Evolutionary conservation across 2,329 filamentous ascomycete genomes (phyloP), one percentile per base, ranked within the genome.

Genomic region (Botrytis medusae): DNA sequence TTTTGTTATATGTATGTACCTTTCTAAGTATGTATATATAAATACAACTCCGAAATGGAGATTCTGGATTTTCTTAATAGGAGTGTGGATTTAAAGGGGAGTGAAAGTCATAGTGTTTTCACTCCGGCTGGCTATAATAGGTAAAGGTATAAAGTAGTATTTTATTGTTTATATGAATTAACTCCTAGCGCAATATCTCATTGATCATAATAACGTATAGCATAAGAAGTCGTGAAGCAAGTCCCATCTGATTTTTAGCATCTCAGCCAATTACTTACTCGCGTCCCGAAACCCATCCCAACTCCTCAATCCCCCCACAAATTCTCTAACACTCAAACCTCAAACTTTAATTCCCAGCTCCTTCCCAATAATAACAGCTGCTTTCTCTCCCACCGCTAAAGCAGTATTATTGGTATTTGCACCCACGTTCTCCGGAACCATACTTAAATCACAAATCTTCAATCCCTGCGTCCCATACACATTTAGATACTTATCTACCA

Each of bases 341-440:
- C 40, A 79, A 76, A 79, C 75, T 74, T 77, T 60, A 62, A 80
- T 75, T 1, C 83, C 83, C 69, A 85, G 74, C 70, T 84, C 83
- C 72, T 78, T 77, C 44, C 80, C 81, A 76, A 85, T 81, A 69
- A 84, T 81, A 71, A 81, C 80, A 54, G 83, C 83, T 1, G 83
- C 82, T 76, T 82, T 82, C 77, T 84, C 83, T 2, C 83, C 83
- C 42, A 84, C 78, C 20, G 81, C 81, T 71, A 85, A 78, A 1
- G 84, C 84, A 1, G 84, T 85, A 57, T 85, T 84, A 71, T 84
- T 84, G 2, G 84, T 85, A 74, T 86, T 86, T 0, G 82, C 84
- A 5, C 82, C 84, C 7, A 86, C 83, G 73, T 81, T 81, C 73
- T 80, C 76, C 5, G 80, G 80, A 14, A 77, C 73, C 72, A 81